phyloP scores from a whole-genome alignment of 1,284 basidiomycete genomes.

The Heterobasidion irregulare region DNA sequence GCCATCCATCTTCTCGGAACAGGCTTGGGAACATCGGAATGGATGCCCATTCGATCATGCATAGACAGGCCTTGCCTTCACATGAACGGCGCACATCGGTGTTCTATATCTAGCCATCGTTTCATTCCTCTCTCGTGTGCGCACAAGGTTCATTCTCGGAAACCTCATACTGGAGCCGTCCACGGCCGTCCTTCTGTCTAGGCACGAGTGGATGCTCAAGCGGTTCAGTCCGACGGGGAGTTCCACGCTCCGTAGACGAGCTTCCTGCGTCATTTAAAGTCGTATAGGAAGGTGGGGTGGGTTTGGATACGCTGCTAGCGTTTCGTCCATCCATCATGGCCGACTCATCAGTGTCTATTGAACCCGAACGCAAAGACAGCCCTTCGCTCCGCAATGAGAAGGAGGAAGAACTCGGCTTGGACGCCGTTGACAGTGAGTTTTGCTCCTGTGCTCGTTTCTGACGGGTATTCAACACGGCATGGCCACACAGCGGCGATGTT shows the following conservation, averaged over 20 bases:
- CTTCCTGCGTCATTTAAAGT: conserved; percentile 1
- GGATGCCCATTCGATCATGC: neutral
- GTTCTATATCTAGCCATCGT: neutral
- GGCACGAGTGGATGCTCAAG: neutral
- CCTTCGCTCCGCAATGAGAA: neutral
- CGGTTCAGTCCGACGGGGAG: neutral
- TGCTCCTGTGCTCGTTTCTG: no score
- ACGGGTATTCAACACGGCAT: no score
- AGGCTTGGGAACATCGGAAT: no score
- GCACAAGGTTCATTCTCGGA: neutral
- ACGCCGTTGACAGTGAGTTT: neutral
- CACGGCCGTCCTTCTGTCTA: neutral
- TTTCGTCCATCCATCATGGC: neutral
- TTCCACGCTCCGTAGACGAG: neutral
- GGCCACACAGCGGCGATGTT: neutral
- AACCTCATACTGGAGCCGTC: neutral
- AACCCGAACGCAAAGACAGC: neutral
- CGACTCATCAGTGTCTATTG: conserved; percentile 1
- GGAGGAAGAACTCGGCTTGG: neutral
- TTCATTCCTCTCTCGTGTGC: neutral
- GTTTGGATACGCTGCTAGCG: neutral
- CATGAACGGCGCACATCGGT: neutral
- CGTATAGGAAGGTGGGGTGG: neutral
- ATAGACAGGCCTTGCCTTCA: neutral
- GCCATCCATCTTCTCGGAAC: no score